Evolutionary conservation across 495 filamentous ascomycete genomes (phyloP).

Genomic region (Penicillium cinerascens): DNA sequence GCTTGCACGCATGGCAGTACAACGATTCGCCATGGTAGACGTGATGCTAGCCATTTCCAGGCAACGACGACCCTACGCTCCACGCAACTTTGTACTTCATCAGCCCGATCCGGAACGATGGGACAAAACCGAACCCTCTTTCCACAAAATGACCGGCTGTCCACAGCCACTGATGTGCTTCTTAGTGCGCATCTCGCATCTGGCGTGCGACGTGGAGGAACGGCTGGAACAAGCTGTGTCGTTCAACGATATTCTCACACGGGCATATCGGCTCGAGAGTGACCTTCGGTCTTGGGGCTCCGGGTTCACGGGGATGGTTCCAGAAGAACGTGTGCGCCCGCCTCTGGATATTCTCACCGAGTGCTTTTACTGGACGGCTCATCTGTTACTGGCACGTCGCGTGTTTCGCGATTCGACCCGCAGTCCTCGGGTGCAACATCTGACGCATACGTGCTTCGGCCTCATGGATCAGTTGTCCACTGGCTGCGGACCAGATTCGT

Average conservation of each 20-base stretch:
- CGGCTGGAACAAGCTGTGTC: background rate
- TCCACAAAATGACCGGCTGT: slow-evolving; percentile 30
- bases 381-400: slow-evolving; percentile 27
- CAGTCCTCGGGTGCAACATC: slow-evolving; percentile 23
- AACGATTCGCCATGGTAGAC: slow-evolving; percentile 29
- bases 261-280: slow-evolving; percentile 17
- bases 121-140: slow-evolving; percentile 26
- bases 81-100: slow-evolving; percentile 18
- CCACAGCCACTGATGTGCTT: slow-evolving; percentile 30
- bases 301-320: background rate
- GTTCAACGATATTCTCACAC: slow-evolving; percentile 2
- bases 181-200: slow-evolving; percentile 20
- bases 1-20: slow-evolving; percentile 20
- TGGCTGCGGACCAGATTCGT: slow-evolving; percentile 27
- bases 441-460: slow-evolving; percentile 23
- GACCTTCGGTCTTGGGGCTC: slow-evolving; percentile 24
- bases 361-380: slow-evolving; percentile 30
- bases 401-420: slow-evolving; percentile 24
- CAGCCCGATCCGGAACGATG: slow-evolving; percentile 19
- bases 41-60: slow-evolving; percentile 29
- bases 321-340: background rate
- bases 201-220: slow-evolving; percentile 26
- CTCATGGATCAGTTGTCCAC: slow-evolving; percentile 27
- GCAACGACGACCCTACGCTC: slow-evolving; percentile 26
- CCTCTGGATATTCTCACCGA: slow-evolving; percentile 27